Base-by-base conservation (phyloP, 345 rosid genomes). In the Eucalyptus decipiens region DNA sequence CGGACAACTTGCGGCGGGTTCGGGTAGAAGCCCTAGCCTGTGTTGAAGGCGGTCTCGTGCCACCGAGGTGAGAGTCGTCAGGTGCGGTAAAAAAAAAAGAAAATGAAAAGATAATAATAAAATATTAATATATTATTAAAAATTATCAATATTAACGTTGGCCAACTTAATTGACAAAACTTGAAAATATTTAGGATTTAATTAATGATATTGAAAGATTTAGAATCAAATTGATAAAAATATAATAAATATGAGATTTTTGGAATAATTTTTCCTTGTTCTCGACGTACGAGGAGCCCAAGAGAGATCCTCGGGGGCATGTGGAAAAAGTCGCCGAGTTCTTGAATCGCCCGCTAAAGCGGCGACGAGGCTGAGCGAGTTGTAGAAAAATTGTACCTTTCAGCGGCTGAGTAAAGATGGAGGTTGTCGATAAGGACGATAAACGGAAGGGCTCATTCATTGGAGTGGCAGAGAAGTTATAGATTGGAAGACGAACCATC, bases 151-250 rank as follows among this genome's bases (percentile, higher is more conserved):
- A 3, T 21, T 9, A 21, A 8, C 11, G 0, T 54, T 9, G 3
- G 5, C 0, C 0, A 9, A 54, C 2, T 21, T 56, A 54, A 54
- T 21, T 54, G 5, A 7, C 0, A 56, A 56, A 19, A 56, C 0
- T 56, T 56, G 3, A 23, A 23, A 56, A 56, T 9, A 23, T 56
- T 23, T 56, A 56, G 6, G 1, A 56, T 56, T 23, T 21, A 24
- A 56, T 56, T 9, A 9, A 56, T 21, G 1, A 21, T 9, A 56
- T 56, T 56, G 1, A 56, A 56, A 24, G 6, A 10, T 23, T 56
- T 56, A 56, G 6, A 2, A 56, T 56, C 1, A 24, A 56, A 3
- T 24, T 24, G 62, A 56, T 23, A 56, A 26, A 26, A 26, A 11
- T 24, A 0, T 24, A 23, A 4, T 56, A 56, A 56, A 56, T 56